Base-by-base conservation (phyloP, 202 grass and related monocot genomes). In the Tripidium arundinaceum region DNA sequence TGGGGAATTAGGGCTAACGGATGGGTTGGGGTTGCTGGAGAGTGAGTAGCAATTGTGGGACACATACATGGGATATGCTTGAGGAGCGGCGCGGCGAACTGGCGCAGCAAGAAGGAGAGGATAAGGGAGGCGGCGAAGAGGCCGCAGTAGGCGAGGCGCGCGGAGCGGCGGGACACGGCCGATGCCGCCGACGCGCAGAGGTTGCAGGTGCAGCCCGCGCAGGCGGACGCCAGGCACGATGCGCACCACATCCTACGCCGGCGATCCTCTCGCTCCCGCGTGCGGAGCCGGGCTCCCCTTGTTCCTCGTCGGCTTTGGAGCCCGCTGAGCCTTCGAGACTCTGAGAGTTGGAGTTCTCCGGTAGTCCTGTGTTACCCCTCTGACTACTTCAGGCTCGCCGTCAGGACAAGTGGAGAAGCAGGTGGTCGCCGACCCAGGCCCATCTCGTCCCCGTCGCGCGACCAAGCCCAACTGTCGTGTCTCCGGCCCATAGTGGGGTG, bases 101-200 rank as follows among this genome's bases (percentile, higher is more conserved):
- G 88, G 79, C 90, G 95, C 62, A 94, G 92, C 21, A 98, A 83
- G 84, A 93, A 98, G 63, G 95, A 94, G 84, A 98, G 69, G 64
- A 94, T 11, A 43, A 98, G 95, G 78, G 95, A 93, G 69, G 86
- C 82, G 18, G 95, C 95, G 81, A 98, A 98, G 54, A 94, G 92
- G 79, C 78, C 92, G 88, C 95, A 94, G 68, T 94, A 94, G 4
- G 87, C 91, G 81, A 98, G 90, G 72, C 95, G 90, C 36, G 95
- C 88, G 72, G 95, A 98, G 72, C 92, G 95, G 65, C 86, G 87
- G 62, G 90, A 70, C 79, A 98, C 72, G 57, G 86, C 81, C 46
- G 85, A 85, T 24, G 90, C 90, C 67, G 90, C 86, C 72, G 95
- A 89, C 81, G 83, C 29, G 84, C 92, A 98, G 43, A 89, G 84